These are phyloP conservation scores for Penicillium goetzii DNA, from an alignment of 495 filamentous ascomycete genomes.

Conservation along the genomic window DNA sequence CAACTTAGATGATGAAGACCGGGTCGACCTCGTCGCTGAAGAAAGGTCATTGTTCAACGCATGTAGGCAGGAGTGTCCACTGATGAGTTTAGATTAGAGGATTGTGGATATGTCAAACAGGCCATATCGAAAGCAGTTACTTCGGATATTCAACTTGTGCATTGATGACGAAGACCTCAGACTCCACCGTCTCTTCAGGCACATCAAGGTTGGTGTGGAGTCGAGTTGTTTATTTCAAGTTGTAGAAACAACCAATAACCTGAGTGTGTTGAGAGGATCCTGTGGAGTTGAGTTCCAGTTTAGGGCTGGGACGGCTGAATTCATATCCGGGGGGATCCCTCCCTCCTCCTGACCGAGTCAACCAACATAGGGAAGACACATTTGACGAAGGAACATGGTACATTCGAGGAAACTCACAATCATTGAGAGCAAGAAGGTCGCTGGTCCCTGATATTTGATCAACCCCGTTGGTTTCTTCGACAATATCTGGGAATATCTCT, in stretches of 20 bases:
- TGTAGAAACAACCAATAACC: not conserved
- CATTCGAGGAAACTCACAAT: too few relatives aligned
- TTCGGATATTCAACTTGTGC: not conserved
- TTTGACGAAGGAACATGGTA: not conserved
- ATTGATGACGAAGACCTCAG: not conserved
- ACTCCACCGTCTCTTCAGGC: not conserved
- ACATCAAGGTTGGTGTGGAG: not conserved
- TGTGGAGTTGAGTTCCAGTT: not conserved
- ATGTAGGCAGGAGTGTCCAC: not conserved
- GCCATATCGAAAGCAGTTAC: not conserved
- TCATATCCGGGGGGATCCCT: not conserved
- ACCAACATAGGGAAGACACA: not conserved
- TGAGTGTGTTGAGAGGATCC: not conserved
- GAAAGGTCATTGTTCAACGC: not conserved
- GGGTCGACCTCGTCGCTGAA: not conserved
- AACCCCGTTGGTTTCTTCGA: not conserved
- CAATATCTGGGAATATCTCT: not conserved
- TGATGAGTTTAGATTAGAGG: not conserved
- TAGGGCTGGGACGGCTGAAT: conserved; percentile 4
- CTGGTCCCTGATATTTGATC: not conserved
- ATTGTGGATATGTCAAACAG: not conserved
- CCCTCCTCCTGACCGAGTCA: not conserved
- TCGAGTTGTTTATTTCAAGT: not conserved
- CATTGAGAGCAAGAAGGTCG: not conserved
- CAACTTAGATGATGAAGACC: not conserved